Percentiles rank a stretch among this genome's conserved stretches.
These are phyloP conservation scores for Barnettozyma sp. DNA, from an alignment of 805 yeast genomes.

Conservation along the genomic window DNA sequence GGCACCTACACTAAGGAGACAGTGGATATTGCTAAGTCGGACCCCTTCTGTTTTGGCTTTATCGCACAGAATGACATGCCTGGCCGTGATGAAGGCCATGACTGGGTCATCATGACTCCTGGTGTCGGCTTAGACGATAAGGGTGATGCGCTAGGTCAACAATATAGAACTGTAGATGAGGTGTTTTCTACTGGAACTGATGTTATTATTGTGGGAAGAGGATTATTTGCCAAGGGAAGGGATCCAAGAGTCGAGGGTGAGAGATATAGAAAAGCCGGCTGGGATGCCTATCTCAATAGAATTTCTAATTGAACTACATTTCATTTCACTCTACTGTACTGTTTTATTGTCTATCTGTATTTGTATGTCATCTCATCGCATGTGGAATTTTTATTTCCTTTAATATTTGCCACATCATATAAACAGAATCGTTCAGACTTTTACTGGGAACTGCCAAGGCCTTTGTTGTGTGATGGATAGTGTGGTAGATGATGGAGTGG, in stretches of 20 bases:
- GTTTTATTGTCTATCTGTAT: too few relatives aligned
- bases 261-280: conserved; percentile 88
- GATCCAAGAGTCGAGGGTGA: conserved; percentile 83
- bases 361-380: too few relatives aligned
- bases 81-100: conserved; percentile 76
- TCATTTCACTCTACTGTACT: too few relatives aligned
- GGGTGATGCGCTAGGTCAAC: conserved; percentile 95
- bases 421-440: too few relatives aligned
- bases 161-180: conserved; percentile 85
- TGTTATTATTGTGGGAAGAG: conserved; percentile 96
- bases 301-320: too few relatives aligned
- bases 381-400: too few relatives aligned
- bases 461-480: too few relatives aligned
- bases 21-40: conserved; percentile 82
- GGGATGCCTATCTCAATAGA: conserved; percentile 75
- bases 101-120: conserved; percentile 96
- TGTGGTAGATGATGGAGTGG: too few relatives aligned
- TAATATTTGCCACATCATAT: too few relatives aligned
- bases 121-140: conserved; percentile 97
- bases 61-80: conserved; percentile 91
- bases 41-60: conserved; percentile 90
- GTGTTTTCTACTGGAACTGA: conserved; percentile 86
- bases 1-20: conserved; percentile 88
- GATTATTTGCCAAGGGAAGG: conserved; percentile 89
- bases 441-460: too few relatives aligned